Percentiles rank a stretch among this genome's conserved stretches.
phyloP scores from a whole-genome alignment of 2,329 filamentous ascomycete species.

The Fusarium sp. region DNA sequence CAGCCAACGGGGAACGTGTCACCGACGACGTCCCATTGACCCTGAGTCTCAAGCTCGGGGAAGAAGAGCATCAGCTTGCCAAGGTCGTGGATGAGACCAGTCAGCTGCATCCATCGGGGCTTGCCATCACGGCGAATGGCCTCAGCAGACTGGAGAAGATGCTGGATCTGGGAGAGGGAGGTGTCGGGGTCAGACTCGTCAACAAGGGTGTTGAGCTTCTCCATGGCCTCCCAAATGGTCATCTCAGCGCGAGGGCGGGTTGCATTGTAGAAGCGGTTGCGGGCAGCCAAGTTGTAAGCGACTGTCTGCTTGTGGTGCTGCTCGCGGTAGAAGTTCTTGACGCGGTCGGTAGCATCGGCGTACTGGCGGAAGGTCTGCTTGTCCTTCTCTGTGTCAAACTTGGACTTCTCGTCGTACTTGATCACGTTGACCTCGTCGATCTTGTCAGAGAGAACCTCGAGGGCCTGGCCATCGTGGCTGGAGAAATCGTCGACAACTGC shows the following conservation, averaged over 20 bases:
- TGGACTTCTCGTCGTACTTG: slow-evolving; percentile 67
- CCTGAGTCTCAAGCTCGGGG: slow-evolving; percentile 74
- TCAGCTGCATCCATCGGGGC: slow-evolving; percentile 86
- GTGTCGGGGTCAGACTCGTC: slow-evolving; percentile 95
- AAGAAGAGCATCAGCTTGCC: slow-evolving; percentile 87
- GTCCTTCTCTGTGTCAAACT: slow-evolving; percentile 83
- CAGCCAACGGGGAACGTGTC: slow-evolving; percentile 87
- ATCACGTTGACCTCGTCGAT: slow-evolving; percentile 68
- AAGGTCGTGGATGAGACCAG: slow-evolving; percentile 83
- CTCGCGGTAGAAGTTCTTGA: slow-evolving; percentile 88
- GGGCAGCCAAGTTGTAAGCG: slow-evolving; percentile 86
- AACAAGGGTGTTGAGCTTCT: slow-evolving; percentile 91
- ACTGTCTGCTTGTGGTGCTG: slow-evolving; percentile 81
- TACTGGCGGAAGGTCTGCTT: slow-evolving; percentile 88
- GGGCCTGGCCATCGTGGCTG: slow-evolving; percentile 48
- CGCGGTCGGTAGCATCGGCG: slow-evolving; percentile 84
- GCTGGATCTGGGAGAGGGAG: slow-evolving; percentile 88
- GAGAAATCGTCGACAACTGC: slow-evolving; percentile 46
- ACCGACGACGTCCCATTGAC: slow-evolving; percentile 95
- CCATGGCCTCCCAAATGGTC: slow-evolving; percentile 92
- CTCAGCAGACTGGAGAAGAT: slow-evolving; percentile 89
- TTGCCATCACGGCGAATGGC: slow-evolving; percentile 89
- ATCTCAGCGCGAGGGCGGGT: slow-evolving; percentile 76
- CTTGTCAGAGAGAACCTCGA: slow-evolving; percentile 66
- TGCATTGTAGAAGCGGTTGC: slow-evolving; percentile 70